Conservation (phyloP, 306 rosid species). For the Mimosa bimucronata region DNA sequence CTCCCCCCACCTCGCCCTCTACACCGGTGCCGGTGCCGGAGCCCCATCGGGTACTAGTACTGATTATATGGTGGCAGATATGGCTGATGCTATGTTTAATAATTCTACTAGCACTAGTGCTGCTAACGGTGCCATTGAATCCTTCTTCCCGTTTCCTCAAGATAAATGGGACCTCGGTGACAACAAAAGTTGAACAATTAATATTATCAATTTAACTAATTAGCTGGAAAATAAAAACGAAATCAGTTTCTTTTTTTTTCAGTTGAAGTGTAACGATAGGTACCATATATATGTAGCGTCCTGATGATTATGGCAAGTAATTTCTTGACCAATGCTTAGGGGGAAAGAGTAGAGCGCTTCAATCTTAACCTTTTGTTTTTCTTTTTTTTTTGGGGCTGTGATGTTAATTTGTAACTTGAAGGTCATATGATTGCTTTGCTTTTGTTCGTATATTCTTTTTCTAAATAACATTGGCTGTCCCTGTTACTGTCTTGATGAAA, state of each 20-base stretch:
- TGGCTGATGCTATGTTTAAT: slow-evolving; percentile 73
- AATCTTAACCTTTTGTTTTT: background rate
- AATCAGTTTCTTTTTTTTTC: background rate
- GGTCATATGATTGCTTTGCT: background rate
- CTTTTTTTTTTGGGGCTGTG: background rate
- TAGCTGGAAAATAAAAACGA: background rate
- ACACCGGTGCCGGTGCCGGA: background rate
- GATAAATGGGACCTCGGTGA: slow-evolving; percentile 47
- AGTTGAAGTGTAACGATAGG: background rate
- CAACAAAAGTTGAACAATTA: slow-evolving; percentile 40
- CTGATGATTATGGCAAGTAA: background rate
- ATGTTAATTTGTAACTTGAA: background rate
- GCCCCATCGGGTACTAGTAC: background rate
- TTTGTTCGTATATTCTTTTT: background rate
- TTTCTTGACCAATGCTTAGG: background rate
- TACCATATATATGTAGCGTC: background rate
- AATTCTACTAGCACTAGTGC: slow-evolving; percentile 50
- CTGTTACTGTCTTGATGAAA: background rate
- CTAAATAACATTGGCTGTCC: background rate
- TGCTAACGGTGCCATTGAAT: slow-evolving; percentile 46
- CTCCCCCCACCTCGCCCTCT: slow-evolving; percentile 30
- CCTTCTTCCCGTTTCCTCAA: slow-evolving; percentile 44
- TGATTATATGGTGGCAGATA: slow-evolving; percentile 50
- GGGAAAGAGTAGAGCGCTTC: background rate
- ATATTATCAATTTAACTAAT: background rate